phyloP scores from a whole-genome alignment of 495 filamentous ascomycete species.

The Tuber borchii region DNA sequence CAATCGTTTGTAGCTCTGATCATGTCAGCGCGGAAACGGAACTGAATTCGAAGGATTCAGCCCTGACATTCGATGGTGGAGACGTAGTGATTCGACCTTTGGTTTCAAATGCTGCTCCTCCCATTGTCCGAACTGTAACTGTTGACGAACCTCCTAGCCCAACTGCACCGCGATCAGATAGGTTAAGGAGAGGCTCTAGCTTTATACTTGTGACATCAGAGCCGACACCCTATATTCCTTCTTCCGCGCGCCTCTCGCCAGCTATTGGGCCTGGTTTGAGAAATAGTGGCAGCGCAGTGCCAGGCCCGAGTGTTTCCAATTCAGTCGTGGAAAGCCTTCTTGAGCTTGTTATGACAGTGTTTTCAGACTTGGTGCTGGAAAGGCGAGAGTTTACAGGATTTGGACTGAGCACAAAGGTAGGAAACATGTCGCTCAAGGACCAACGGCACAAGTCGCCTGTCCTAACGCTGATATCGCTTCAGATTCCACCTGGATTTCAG shows the following conservation, averaged over 20 bases:
- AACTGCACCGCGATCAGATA: constrained; percentile 48
- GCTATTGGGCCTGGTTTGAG: constrained; percentile 44
- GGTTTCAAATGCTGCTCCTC: constrained; percentile 46
- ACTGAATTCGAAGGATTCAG: constrained; percentile 67
- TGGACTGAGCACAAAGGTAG: constrained; percentile 66
- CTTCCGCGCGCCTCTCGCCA: constrained; percentile 57
- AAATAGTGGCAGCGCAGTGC: constrained; percentile 44
- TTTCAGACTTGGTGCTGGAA: constrained; percentile 70
- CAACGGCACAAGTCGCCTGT: neutral
- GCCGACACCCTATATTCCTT: constrained; percentile 50
- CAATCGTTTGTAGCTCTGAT: constrained; percentile 77
- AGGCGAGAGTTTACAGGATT: constrained; percentile 89
- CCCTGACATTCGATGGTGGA: constrained; percentile 75
- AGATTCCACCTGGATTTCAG: constrained; percentile 74
- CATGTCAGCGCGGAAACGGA: constrained; percentile 74
- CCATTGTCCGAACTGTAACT: constrained; percentile 65
- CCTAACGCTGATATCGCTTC: constrained; percentile 6
- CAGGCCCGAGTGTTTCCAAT: constrained; percentile 49
- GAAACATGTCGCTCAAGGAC: constrained; percentile 30
- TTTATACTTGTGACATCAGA: constrained; percentile 81
- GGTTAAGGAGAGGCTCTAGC: constrained; percentile 69
- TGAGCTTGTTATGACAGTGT: constrained; percentile 67
- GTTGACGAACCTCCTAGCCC: constrained; percentile 51
- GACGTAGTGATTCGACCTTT: constrained; percentile 74
- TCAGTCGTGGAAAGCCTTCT: constrained; percentile 66